phyloP scores from a whole-genome alignment of 2,329 filamentous ascomycete species.

The Hypoxylon sp. region DNA sequence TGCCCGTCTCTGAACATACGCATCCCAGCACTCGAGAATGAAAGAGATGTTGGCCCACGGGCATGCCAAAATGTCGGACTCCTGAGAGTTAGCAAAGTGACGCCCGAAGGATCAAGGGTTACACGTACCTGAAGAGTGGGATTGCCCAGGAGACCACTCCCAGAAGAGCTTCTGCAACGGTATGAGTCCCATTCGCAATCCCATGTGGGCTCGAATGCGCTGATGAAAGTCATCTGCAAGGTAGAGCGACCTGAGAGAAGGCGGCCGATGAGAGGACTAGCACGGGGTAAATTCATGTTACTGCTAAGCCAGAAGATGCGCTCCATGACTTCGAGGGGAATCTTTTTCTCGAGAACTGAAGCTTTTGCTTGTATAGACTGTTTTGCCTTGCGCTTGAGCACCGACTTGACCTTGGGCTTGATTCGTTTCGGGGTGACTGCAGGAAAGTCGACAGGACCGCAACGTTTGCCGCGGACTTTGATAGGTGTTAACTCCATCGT shows the following conservation, averaged over 20 bases:
- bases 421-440: conserved; percentile 17
- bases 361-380: conserved; percentile 16
- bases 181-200: conserved; percentile 47
- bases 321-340: conserved; percentile 64
- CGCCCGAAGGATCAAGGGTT: not conserved
- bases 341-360: conserved; percentile 44
- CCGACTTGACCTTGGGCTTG: conserved; percentile 10
- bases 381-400: conserved; percentile 24
- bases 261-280: conserved; percentile 54
- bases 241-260: conserved; percentile 53
- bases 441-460: conserved; percentile 25
- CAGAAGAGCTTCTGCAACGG: conserved; percentile 30
- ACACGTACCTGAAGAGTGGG: conserved; percentile 54
- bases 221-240: conserved; percentile 46
- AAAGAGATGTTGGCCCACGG: conserved; percentile 56
- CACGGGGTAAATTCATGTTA: conserved; percentile 57
- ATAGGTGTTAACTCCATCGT: conserved; percentile 59
- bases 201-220: conserved; percentile 53
- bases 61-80: conserved; percentile 55
- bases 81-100: conserved; percentile 9
- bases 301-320: conserved; percentile 59
- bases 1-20: conserved; percentile 54
- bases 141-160: conserved; percentile 46
- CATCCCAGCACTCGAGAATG: conserved; percentile 57
- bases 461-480: conserved; percentile 57